Base-by-base conservation (phyloP, 2,329 filamentous ascomycete species). In the Aureobasidium pullulans region DNA sequence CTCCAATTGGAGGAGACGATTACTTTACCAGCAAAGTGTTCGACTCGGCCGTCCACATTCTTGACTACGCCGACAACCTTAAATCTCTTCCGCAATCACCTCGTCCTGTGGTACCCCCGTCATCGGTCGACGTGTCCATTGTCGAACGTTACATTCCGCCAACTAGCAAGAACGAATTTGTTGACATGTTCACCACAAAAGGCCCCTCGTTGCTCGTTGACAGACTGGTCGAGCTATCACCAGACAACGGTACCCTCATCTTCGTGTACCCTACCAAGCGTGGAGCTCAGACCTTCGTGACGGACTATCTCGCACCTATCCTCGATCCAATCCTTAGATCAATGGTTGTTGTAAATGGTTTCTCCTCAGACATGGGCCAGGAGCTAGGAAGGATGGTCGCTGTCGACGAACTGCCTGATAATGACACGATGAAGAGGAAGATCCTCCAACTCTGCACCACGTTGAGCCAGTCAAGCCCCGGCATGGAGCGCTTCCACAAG, bases 121-220 rank as follows among this genome's bases (percentile, higher is more conserved):
- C 77, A 16, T 83, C 79, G 52, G 81, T 86, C 62, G 78, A 85
- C 58, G 73, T 86, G 42, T 81, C 83, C 1, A 75, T 86, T 11
- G 76, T 86, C 4, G 84, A 87, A 70, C 80, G 84, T 39, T 86
- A 84, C 68, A 82, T 87, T n/a, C 84, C 84, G 16, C 84, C 84
- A 2, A 78, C 82, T 0, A 83, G 79, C 23, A 67, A 73, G 0
- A 77, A 81, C 64, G 84, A 87, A 66, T 84, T 84, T 61, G 70
- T 74, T 34, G 79, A 84, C 63, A 78, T 86, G 66, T 86, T 86
- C 68, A 75, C 73, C 15, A 71, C 76, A 3, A 75, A 73, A 46
- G 79, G 80, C 4, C 78, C 77, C 2, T 86, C 84, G 0, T 74
- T 84, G 50, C 74, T 87, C 1, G 78, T 83, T 42, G 84, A 87